These are phyloP conservation scores for Zizania palustris DNA, from an alignment of 202 grass and related monocot species.

Conservation along the genomic window DNA sequence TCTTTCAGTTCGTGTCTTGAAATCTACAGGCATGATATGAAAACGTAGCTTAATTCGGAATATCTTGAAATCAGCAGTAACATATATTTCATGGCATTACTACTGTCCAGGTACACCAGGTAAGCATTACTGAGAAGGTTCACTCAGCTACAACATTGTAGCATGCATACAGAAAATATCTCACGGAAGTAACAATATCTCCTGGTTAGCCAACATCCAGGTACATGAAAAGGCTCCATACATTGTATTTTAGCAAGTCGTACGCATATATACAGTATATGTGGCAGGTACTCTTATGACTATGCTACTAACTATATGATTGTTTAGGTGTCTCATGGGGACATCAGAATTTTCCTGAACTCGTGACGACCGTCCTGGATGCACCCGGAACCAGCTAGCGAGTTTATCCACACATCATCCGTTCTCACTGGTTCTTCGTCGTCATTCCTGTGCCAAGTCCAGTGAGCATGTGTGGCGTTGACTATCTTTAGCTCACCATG, in stretches of 20 bases:
- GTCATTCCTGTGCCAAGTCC: constrained; percentile 97
- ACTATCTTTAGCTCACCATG: constrained; percentile 81
- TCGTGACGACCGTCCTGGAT: constrained; percentile 38
- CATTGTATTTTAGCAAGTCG: background rate
- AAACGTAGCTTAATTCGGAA: too few relatives aligned
- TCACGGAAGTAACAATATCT: too few relatives aligned
- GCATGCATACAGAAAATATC: too few relatives aligned
- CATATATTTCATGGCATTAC: too few relatives aligned
- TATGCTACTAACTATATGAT: constrained; percentile 11
- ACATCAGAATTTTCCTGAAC: constrained; percentile 72
- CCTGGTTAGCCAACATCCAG: too few relatives aligned
- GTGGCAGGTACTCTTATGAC: background rate
- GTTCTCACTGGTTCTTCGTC: constrained; percentile 75
- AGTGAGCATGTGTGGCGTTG: constrained; percentile 79
- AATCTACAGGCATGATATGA: too few relatives aligned
- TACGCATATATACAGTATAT: constrained; percentile 35
- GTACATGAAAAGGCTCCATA: too few relatives aligned
- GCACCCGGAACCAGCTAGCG: constrained; percentile 59
- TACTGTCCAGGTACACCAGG: too few relatives aligned
- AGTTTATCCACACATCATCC: constrained; percentile 88
- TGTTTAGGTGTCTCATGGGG: constrained; percentile 44
- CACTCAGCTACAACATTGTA: too few relatives aligned
- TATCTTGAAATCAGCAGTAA: too few relatives aligned
- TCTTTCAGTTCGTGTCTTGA: too few relatives aligned
- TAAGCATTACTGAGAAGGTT: too few relatives aligned